Percentiles rank a stretch among this genome's conserved stretches.
Evolutionary conservation across 208 protist species (phyloP).

Genomic region (Wallacemonas sp.): DNA sequence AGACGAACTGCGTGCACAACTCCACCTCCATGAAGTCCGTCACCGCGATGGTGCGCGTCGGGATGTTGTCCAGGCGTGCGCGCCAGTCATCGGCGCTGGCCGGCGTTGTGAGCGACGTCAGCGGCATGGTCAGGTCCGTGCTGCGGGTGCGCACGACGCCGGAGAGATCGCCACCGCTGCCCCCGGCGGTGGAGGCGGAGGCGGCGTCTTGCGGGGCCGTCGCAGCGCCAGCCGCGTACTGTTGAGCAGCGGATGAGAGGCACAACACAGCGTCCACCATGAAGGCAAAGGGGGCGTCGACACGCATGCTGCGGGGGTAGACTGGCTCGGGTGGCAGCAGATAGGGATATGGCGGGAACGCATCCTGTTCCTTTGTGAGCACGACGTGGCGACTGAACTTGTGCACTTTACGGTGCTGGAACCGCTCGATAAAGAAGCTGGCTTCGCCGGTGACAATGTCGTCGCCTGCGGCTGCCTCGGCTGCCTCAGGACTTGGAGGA

Average conservation of each 20-base stretch:
- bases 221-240: slow-evolving; percentile 6
- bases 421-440: slow-evolving; percentile 67
- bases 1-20: slow-evolving; percentile 71
- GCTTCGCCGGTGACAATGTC: slow-evolving; percentile 39
- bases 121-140: slow-evolving; percentile 1
- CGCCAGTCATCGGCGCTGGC: slow-evolving; percentile 32
- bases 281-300: slow-evolving; percentile 53
- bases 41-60: slow-evolving; percentile 46
- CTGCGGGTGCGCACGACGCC: slow-evolving; percentile 11
- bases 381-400: slow-evolving; percentile 65
- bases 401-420: slow-evolving; percentile 50
- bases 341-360: slow-evolving; percentile 71
- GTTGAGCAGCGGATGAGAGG: slow-evolving; percentile 33
- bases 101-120: slow-evolving; percentile 22
- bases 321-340: slow-evolving; percentile 81
- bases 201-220: not conserved
- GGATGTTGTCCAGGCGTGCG: slow-evolving; percentile 39
- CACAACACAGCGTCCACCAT: slow-evolving; percentile 75
- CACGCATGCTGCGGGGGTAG: slow-evolving; percentile 58
- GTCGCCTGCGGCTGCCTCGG: slow-evolving; percentile 2
- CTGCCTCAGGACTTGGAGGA: not conserved
- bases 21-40: slow-evolving; percentile 82
- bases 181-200: too few species aligned
- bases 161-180: not conserved
- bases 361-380: slow-evolving; percentile 34